Evolutionary conservation across 805 yeast genomes (phyloP).

Genomic region (Teunomyces panamensis): DNA sequence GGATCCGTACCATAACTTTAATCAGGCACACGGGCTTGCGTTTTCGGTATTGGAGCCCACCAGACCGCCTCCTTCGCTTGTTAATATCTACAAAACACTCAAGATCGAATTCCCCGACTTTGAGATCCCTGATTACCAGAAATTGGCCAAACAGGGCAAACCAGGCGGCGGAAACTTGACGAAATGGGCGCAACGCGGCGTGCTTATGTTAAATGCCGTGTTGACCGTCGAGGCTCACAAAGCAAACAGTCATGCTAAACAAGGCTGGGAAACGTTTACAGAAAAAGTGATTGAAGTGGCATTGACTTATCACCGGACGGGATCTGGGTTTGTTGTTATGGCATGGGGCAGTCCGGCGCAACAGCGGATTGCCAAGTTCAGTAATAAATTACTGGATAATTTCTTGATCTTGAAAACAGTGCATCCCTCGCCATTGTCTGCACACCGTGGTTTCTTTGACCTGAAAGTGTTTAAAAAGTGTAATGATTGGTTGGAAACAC

Average conservation of each 20-base stretch:
- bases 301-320: constrained; percentile 44
- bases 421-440: constrained; percentile 95
- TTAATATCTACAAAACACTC: constrained; percentile 81
- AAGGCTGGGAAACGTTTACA: constrained; percentile 93
- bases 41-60: constrained; percentile 83
- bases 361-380: constrained; percentile 47
- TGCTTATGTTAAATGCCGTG: constrained; percentile 80
- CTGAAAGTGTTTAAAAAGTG: constrained; percentile 70
- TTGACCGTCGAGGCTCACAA: constrained; percentile 89
- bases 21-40: constrained; percentile 96
- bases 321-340: constrained; percentile 61
- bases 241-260: constrained; percentile 86
- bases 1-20: constrained; percentile 90
- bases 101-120: constrained; percentile 65
- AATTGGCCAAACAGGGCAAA: constrained; percentile 19
- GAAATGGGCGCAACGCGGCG: constrained; percentile 86
- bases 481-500: constrained; percentile 69
- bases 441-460: constrained; percentile 77
- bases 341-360: constrained; percentile 84
- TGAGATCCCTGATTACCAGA: constrained; percentile 45
- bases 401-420: constrained; percentile 66
- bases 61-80: constrained; percentile 79
- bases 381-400: constrained; percentile 17
- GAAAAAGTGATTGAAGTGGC: constrained; percentile 59
- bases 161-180: constrained; percentile 65